Conservation (phyloP, 1,284 basidiomycete species). For the Phylloporus sp. region DNA sequence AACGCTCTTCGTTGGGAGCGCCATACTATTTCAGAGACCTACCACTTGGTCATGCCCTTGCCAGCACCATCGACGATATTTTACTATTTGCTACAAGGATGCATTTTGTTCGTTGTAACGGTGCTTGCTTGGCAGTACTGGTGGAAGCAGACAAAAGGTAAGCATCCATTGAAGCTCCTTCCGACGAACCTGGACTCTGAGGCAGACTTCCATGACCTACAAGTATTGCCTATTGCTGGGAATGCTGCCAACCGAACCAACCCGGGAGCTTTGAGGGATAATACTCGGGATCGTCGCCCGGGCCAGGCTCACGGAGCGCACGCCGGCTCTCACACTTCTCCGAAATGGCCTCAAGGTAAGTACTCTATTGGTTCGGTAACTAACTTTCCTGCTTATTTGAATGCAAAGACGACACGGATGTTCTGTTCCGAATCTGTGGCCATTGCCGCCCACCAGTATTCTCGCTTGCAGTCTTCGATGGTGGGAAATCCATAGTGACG, state of each 20-base stretch:
- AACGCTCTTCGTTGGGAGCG: not conserved
- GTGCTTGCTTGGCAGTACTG: not conserved
- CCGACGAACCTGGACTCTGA: too few relatives aligned
- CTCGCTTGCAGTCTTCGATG: not conserved
- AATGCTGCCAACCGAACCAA: not conserved
- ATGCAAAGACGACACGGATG: not conserved
- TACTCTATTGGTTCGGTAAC: not conserved
- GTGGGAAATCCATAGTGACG: not conserved
- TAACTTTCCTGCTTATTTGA: not conserved
- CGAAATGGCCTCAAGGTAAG: not conserved
- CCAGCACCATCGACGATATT: not conserved
- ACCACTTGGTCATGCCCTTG: not conserved
- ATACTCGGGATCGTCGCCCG: not conserved
- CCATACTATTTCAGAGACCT: not conserved
- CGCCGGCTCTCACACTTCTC: not conserved
- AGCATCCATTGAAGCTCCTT: too few relatives aligned
- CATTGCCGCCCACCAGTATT: not conserved
- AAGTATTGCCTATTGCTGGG: not conserved
- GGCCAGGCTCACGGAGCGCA: not conserved
- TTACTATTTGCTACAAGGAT: not conserved
- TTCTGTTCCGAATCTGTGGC: not conserved
- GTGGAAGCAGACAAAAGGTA: not conserved
- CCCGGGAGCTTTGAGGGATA: too few relatives aligned
- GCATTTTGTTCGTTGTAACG: not conserved
- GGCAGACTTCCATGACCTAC: not conserved